These are phyloP conservation scores for Inosperma sp. DNA, from an alignment of 768 basidiomycete genomes.

Conservation along the genomic window DNA sequence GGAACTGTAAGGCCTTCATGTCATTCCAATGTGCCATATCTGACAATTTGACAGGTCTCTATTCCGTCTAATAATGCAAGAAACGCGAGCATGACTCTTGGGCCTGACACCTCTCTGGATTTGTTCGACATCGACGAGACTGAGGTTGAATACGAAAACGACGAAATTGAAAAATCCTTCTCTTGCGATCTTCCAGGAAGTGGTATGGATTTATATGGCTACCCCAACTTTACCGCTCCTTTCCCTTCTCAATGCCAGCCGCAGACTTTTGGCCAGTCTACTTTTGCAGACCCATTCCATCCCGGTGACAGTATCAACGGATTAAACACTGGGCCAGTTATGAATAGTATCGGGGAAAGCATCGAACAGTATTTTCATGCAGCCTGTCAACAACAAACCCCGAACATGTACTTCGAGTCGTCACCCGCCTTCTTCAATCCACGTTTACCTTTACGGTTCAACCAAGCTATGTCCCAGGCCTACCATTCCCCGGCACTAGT, in stretches of 20 bases:
- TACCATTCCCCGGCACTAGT: slow-evolving; percentile 19
- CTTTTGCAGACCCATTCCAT: slow-evolving; percentile 42
- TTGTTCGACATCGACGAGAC: slow-evolving; percentile 76
- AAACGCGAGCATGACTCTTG: slow-evolving; percentile 34
- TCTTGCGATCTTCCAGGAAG: slow-evolving; percentile 31
- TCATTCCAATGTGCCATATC: slow-evolving; percentile 15
- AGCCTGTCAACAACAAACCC: slow-evolving; percentile 25
- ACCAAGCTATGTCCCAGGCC: slow-evolving; percentile 17
- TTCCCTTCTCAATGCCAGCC: slow-evolving; percentile 24
- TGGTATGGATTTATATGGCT: slow-evolving; percentile 32
- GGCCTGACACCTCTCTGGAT: slow-evolving; percentile 45
- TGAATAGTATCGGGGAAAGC: slow-evolving; percentile 37
- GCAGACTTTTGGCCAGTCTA: slow-evolving; percentile 24
- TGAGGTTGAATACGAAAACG: slow-evolving; percentile 49
- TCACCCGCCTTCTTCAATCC: slow-evolving; percentile 21
- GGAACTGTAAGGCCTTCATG: slow-evolving; percentile 30
- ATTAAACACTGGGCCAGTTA: slow-evolving; percentile 21
- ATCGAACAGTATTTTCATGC: slow-evolving; percentile 42
- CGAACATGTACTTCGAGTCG: slow-evolving; percentile 20
- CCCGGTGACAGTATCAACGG: slow-evolving; percentile 20
- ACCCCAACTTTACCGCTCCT: slow-evolving; percentile 29
- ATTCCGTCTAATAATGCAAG: slow-evolving; percentile 29
- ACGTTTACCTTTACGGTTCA: slow-evolving; percentile 14
- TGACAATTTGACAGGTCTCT: slow-evolving; percentile 25
- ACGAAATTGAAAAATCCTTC: slow-evolving; percentile 37